These are phyloP conservation scores for Barnettozyma pratensis DNA, from an alignment of 805 yeast genomes.

Conservation along the genomic window DNA sequence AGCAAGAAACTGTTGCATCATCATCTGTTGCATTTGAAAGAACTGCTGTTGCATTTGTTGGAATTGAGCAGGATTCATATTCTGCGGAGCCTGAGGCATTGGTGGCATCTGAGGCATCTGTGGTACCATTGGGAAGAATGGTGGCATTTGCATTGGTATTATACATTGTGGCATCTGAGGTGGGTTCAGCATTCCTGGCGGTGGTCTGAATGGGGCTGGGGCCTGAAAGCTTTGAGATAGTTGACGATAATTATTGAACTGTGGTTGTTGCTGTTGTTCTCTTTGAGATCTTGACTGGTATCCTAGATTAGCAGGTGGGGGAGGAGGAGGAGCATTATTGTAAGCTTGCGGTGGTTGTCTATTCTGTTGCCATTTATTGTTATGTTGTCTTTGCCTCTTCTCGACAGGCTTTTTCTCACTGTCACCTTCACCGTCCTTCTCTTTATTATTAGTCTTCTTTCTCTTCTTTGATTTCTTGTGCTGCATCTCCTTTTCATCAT, in stretches of 20 bases:
- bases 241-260: background rate
- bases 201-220: constrained; percentile 17
- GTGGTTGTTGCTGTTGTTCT: constrained; percentile 14
- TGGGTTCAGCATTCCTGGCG: constrained; percentile 11
- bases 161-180: constrained; percentile 11
- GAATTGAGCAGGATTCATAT: constrained; percentile 19
- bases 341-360: background rate
- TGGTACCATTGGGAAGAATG: constrained; percentile 10
- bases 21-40: constrained; percentile 24
- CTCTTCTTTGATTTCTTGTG: constrained; percentile 52
- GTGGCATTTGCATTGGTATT: constrained; percentile 15
- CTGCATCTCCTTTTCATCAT: constrained; percentile 83
- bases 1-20: constrained; percentile 23
- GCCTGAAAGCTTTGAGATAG: constrained; percentile 1
- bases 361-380: constrained; percentile 1
- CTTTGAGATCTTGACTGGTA: constrained; percentile 24
- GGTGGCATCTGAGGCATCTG: constrained; percentile 10
- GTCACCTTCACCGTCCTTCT: background rate
- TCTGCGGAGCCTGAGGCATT: constrained; percentile 23
- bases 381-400: background rate
- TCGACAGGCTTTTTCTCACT: background rate
- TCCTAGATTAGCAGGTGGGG: constrained; percentile 3
- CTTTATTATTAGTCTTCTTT: constrained; percentile 1
- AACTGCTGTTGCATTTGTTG: constrained; percentile 28
- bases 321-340: background rate